A percentile compares a stretch with the other conserved stretches of the same genome.
phyloP scores from a whole-genome alignment of 208 protist species.

The Histomonas meleagridis region DNA sequence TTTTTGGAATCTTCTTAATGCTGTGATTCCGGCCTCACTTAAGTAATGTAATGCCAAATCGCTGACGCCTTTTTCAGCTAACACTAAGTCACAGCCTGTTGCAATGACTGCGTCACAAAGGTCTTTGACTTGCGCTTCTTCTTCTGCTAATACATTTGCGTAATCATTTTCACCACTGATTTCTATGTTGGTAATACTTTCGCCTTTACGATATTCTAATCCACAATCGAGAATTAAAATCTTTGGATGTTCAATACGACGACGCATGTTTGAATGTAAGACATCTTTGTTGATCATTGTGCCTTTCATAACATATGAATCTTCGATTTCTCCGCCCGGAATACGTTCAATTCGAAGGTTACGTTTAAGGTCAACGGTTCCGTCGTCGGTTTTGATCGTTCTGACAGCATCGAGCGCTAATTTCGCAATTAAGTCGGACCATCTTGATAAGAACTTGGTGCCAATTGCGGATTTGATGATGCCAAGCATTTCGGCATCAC shows the following conservation, averaged over 20 bases:
- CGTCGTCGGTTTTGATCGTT: conserved; percentile 60
- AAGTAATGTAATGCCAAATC: conserved; percentile 95
- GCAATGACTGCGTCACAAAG: conserved; percentile 89
- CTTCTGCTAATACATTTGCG: conserved; percentile 81
- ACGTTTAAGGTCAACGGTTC: conserved; percentile 47
- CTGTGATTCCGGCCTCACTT: conserved; percentile 77
- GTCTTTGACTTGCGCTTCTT: conserved; percentile 91
- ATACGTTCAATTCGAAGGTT: conserved; percentile 93
- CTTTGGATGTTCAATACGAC: conserved; percentile 89
- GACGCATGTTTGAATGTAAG: conserved; percentile 88
- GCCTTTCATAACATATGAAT: conserved; percentile 88
- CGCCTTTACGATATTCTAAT: conserved; percentile 99
- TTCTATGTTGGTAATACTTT: conserved; percentile 90
- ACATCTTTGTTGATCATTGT: conserved; percentile 99
- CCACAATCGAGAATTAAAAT: conserved; percentile 93
- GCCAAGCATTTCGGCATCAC: conserved; percentile 59
- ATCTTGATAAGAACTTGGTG: conserved; percentile 91
- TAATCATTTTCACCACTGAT: conserved; percentile 88
- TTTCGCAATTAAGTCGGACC: conserved; percentile 82
- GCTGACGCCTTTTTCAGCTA: conserved; percentile 98
- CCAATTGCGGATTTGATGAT: conserved; percentile 47
- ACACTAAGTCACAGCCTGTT: conserved; percentile 94
- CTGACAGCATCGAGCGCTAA: conserved; percentile 92
- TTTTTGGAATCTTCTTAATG: conserved; percentile 90
- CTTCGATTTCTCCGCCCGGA: conserved; percentile 87